Evolutionary conservation across 495 filamentous ascomycete genomes (phyloP).

Genomic region (Darksidea phi): DNA sequence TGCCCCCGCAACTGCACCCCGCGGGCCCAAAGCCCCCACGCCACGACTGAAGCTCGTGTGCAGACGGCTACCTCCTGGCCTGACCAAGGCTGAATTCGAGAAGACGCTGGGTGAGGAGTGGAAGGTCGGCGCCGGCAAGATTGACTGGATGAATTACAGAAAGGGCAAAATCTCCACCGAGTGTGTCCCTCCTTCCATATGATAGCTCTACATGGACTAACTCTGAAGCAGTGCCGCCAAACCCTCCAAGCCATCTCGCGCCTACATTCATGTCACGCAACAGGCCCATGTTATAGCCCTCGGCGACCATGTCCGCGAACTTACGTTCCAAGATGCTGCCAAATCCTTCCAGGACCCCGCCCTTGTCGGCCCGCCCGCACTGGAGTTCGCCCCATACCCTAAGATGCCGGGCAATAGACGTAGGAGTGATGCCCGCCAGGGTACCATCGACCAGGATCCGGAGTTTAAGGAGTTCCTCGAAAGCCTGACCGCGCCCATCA

Average conservation of each 20-base stretch:
- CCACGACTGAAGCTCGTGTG: constrained; percentile 81
- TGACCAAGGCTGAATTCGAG: constrained; percentile 79
- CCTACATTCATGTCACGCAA: constrained; percentile 71
- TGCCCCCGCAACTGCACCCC: constrained; percentile 40
- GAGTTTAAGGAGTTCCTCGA: constrained; percentile 94
- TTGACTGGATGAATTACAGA: constrained; percentile 78
- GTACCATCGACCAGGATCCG: constrained; percentile 91
- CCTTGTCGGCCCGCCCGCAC: constrained; percentile 67
- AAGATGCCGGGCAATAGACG: constrained; percentile 69
- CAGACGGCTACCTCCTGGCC: constrained; percentile 77
- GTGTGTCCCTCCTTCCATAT: constrained; percentile 49
- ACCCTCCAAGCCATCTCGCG: constrained; percentile 70
- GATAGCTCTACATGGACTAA: constrained; percentile 3
- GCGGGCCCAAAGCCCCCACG: constrained; percentile 53
- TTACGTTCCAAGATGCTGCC: constrained; percentile 70
- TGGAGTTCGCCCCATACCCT: constrained; percentile 81
- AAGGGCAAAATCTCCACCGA: constrained; percentile 85
- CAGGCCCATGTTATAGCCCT: constrained; percentile 60
- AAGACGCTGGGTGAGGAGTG: constrained; percentile 75
- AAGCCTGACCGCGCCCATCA: constrained; percentile 74
- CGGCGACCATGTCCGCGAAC: constrained; percentile 62
- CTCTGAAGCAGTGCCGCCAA: constrained; percentile 62
- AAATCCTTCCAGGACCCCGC: constrained; percentile 65
- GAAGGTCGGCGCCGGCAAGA: constrained; percentile 72
- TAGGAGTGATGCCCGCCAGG: constrained; percentile 79